Evolutionary conservation across 2,329 filamentous ascomycete species (phyloP), one percentile per base, ranked within the genome.

Genomic region (Colletotrichum incanum): DNA sequence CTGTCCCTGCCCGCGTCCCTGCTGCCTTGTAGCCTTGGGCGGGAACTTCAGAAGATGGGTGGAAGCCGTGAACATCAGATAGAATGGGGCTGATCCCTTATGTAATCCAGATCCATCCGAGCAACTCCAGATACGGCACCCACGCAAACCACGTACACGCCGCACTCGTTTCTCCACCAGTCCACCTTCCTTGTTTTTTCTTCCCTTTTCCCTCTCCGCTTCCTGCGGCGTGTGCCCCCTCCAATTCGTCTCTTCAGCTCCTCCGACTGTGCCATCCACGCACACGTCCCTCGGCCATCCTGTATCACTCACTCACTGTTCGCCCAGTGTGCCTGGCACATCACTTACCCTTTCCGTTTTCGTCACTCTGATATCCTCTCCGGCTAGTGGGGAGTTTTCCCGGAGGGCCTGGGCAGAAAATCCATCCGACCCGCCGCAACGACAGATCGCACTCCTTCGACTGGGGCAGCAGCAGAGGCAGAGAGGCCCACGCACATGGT

Each of bases 371-470:
- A 50, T 26, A 23, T 43, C 31, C 28, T 55, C 18, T 26, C 41
- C 60, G 31, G 26, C 54, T 14, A 47, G 47, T 20, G 18, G 20
- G 3, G 28, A 7, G 28, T 20, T 47, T 47, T 50, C 23, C 26
- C 68, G 68, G 49, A 61, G 34, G 47, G n/a, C 39, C 47, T 61
- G 68, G 64, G 56, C 55, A 67, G 68, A 67, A 71, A 67, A 66
- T 54, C 67, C 37, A 60, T 49, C 54, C 54, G 47, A 56, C 41
- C 34, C 26, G 39, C 66, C 31, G 43, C 45, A 58, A 45, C 43
- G 31, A 31, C 68, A 60, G 20, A 56, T 62, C 47, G 34, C 34
- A 50, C 39, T 49, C 39, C 63, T 49, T 47, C 41, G 14, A 41
- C 34, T 55, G 52, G 52, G 34, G 11, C 28, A 6, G 28, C 9